phyloP scores from a whole-genome alignment of 768 basidiomycete genomes.

The Mrakia frigida region DNA sequence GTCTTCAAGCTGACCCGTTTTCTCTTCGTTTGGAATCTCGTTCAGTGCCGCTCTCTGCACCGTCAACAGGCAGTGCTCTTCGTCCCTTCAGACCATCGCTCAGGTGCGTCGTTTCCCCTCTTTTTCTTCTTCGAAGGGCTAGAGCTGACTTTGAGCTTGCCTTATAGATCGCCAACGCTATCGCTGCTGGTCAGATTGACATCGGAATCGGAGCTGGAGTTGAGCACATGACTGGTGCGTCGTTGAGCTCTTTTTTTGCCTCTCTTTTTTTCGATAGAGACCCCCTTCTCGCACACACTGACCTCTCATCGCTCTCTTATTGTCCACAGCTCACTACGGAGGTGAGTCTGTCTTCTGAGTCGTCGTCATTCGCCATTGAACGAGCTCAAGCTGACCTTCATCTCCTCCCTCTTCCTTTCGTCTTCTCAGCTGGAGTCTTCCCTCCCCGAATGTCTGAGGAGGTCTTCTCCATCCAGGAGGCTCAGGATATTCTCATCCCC shows the following conservation, averaged over 20 bases:
- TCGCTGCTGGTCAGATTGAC: slow-evolving; percentile 71
- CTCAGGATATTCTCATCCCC: slow-evolving; percentile 59
- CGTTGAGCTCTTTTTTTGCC: neutral
- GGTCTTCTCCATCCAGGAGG: slow-evolving; percentile 57
- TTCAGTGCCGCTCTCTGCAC: slow-evolving; percentile 64
- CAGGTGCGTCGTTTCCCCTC: slow-evolving; percentile 41
- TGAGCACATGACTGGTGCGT: slow-evolving; percentile 61
- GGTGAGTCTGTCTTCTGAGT: neutral
- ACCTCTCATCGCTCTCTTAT: neutral
- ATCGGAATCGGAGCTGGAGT: slow-evolving; percentile 64
- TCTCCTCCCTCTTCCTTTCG: neutral
- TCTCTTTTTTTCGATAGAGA: neutral
- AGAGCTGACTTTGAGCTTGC: neutral
- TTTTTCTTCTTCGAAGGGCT: neutral
- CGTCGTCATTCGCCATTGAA: no score
- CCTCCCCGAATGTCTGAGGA: slow-evolving; percentile 47
- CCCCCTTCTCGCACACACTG: neutral
- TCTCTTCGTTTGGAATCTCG: neutral
- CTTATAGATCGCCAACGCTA: slow-evolving; percentile 65
- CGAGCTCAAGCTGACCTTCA: neutral
- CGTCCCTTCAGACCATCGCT: slow-evolving; percentile 73
- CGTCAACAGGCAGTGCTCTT: slow-evolving; percentile 86
- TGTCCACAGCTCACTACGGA: slow-evolving; percentile 41
- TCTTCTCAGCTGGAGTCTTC: slow-evolving; percentile 42
- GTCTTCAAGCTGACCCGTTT: neutral